Percentiles rank a stretch among this genome's conserved stretches.
These are phyloP conservation scores for Stagonosporopsis cucurbitacearum DNA, from an alignment of 2,329 filamentous ascomycete genomes.

Conservation along the genomic window DNA sequence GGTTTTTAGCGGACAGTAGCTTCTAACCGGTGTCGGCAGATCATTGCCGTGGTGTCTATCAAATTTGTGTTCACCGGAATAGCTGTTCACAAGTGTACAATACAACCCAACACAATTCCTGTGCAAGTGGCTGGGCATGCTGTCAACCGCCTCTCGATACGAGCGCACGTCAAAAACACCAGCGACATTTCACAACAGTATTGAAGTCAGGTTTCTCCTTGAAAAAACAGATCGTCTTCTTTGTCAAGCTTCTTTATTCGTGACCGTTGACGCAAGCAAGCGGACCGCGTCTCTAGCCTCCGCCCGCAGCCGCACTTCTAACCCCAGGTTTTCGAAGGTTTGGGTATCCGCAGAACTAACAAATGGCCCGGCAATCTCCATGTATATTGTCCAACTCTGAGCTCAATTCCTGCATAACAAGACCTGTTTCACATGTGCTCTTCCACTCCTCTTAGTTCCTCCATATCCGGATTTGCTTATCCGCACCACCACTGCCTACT, in stretches of 20 bases:
- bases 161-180: not conserved
- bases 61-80: constrained; percentile 14
- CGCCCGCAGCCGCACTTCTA: constrained; percentile 13
- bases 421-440: constrained; percentile 50
- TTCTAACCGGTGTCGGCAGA: constrained; percentile 10
- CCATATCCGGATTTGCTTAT: constrained; percentile 76
- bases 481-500: constrained; percentile 90
- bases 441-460: constrained; percentile 66
- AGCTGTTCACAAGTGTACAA: constrained; percentile 7
- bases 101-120: constrained; percentile 13
- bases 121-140: constrained; percentile 10
- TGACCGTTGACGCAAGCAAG: constrained; percentile 18
- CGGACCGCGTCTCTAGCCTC: constrained; percentile 17
- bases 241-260: constrained; percentile 4
- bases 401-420: constrained; percentile 69
- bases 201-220: not conserved
- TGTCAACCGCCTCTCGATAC: not conserved
- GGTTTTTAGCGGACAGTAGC: not conserved
- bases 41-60: constrained; percentile 14
- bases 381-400: constrained; percentile 50
- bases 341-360: constrained; percentile 24
- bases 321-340: constrained; percentile 18
- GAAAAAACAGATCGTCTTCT: not conserved
- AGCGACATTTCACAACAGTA: not conserved
- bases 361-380: constrained; percentile 13